Conservation (phyloP, 352 stramenopile genomes). For the Thalassiosira hispida region DNA sequence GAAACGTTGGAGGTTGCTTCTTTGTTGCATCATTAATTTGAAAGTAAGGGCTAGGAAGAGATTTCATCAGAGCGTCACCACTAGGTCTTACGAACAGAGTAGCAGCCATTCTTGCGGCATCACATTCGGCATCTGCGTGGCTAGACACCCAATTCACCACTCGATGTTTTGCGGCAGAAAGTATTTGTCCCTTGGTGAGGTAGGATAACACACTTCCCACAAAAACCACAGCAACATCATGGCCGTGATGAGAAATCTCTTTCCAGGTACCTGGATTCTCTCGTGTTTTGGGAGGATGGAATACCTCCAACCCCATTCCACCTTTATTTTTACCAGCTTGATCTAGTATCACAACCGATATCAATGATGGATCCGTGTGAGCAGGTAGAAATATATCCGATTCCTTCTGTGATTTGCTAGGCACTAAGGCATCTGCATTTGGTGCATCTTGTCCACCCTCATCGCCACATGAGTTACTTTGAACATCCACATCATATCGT, state of each 20-base stretch:
- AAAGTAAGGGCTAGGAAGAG: conserved; percentile 44
- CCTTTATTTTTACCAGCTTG: conserved; percentile 32
- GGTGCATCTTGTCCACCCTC: neutral
- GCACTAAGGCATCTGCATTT: neutral
- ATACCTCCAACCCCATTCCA: conserved; percentile 60
- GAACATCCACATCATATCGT: conserved; percentile 53
- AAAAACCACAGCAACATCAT: conserved; percentile 74
- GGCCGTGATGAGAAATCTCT: conserved; percentile 62
- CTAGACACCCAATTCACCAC: conserved; percentile 43
- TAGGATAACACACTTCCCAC: conserved; percentile 71
- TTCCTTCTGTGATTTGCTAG: neutral
- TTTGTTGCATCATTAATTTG: conserved; percentile 19
- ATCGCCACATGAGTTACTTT: neutral
- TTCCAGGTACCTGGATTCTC: conserved; percentile 41
- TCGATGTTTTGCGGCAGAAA: conserved; percentile 66
- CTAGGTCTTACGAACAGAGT: conserved; percentile 77
- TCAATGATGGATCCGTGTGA: conserved; percentile 82
- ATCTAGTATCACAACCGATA: conserved; percentile 79
- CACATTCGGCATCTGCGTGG: neutral
- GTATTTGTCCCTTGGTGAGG: conserved; percentile 59
- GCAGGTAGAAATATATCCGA: conserved; percentile 58
- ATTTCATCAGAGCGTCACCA: conserved; percentile 45
- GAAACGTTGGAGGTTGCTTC: conserved; percentile 54
- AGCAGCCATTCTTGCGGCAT: conserved; percentile 50
- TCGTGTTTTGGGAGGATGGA: conserved; percentile 3